Percentiles rank a stretch among this genome's conserved stretches.
Conservation (phyloP, 306 rosid genomes). For the Astragalus glycyphyllos region DNA sequence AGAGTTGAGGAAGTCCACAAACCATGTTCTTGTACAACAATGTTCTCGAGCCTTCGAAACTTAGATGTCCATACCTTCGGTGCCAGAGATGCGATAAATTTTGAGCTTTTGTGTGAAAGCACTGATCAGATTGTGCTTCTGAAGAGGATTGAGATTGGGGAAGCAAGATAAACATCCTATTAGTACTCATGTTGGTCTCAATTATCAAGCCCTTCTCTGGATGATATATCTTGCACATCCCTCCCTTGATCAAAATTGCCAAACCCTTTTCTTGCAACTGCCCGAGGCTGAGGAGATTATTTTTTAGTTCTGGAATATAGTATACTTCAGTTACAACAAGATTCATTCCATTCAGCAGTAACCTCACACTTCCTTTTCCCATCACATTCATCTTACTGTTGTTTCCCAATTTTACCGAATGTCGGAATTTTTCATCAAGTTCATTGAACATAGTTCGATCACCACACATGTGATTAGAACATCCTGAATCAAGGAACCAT, state of each 20-base stretch:
- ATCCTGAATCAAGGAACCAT: neutral
- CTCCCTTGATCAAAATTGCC: neutral
- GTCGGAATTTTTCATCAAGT: neutral
- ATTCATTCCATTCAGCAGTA: neutral
- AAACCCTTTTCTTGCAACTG: neutral
- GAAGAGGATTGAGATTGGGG: neutral
- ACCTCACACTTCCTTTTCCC: neutral
- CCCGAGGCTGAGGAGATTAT: too few species aligned
- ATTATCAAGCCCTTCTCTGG: neutral
- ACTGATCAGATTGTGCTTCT: neutral
- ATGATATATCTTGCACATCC: neutral
- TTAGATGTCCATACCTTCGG: too few species aligned
- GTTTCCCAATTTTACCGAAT: neutral
- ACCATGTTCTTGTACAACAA: neutral
- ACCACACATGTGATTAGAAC: neutral
- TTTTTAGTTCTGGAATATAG: neutral
- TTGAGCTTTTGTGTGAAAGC: neutral
- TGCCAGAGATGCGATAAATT: neutral
- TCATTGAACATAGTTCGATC: neutral
- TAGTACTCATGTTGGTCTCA: too few species aligned
- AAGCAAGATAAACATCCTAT: too few species aligned
- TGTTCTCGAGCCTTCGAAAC: neutral
- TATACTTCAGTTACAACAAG: neutral
- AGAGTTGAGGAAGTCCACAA: neutral
- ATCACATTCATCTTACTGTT: neutral